phyloP scores from a whole-genome alignment of 306 rosid genomes.

The Albizia julibrissin region DNA sequence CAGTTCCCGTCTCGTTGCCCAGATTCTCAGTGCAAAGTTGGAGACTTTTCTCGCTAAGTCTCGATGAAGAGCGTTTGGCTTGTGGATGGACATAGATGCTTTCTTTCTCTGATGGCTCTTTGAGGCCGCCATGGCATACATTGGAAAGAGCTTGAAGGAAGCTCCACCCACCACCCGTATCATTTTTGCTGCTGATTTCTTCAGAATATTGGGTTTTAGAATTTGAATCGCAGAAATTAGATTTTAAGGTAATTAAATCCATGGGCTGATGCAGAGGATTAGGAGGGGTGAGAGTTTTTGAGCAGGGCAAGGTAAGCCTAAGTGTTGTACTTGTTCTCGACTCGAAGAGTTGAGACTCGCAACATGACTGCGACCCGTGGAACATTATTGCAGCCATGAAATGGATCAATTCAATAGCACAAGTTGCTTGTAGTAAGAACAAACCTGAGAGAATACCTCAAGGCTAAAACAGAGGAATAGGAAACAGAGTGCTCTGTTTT shows the following conservation, averaged over 20 bases:
- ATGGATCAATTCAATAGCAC: neutral
- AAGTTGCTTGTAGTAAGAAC: neutral
- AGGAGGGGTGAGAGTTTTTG: constrained; percentile 31
- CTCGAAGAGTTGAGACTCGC: constrained; percentile 64
- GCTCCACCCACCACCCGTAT: constrained; percentile 47
- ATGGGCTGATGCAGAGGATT: constrained; percentile 37
- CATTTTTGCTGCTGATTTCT: constrained; percentile 26
- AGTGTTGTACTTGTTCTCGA: constrained; percentile 62
- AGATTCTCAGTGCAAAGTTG: constrained; percentile 80
- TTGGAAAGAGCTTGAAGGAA: constrained; percentile 61
- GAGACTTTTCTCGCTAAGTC: constrained; percentile 64
- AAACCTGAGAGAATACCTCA: neutral
- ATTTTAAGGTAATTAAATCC: constrained; percentile 42
- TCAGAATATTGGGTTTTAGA: constrained; percentile 22
- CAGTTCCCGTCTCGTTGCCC: constrained; percentile 84
- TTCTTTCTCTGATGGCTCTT: constrained; percentile 31
- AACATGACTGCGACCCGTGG: constrained; percentile 57
- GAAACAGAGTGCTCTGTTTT: constrained; percentile 24
- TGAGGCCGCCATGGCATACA: neutral
- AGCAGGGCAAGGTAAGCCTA: constrained; percentile 49
- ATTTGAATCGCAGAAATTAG: constrained; percentile 44
- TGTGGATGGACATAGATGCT: constrained; percentile 61
- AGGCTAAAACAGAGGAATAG: neutral
- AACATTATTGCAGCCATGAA: constrained; percentile 77
- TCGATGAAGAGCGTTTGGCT: constrained; percentile 44